Evolutionary conservation across 306 rosid genomes (phyloP).

Genomic region (Pyrus pyrifolia): DNA sequence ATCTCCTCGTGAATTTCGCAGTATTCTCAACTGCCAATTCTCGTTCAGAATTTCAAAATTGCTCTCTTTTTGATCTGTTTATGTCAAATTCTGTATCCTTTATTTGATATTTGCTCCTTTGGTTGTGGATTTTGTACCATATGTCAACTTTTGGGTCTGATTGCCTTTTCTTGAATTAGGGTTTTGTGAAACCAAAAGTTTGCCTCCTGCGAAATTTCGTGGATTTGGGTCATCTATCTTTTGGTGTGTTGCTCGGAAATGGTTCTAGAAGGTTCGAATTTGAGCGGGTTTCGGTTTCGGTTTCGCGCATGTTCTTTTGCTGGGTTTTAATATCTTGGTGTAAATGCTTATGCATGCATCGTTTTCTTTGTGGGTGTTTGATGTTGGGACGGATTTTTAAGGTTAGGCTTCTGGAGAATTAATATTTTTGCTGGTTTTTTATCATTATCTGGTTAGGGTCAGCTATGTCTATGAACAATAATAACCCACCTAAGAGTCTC

Average conservation of each 20-base stretch:
- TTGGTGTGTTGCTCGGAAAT: neutral
- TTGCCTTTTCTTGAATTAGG: slow-evolving; percentile 11
- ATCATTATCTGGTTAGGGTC: slow-evolving; percentile 26
- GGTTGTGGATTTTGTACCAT: neutral
- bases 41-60: neutral
- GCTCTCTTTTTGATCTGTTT: neutral
- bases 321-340: slow-evolving; percentile 8
- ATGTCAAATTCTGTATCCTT: neutral
- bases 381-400: neutral
- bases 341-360: neutral
- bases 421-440: slow-evolving; percentile 25
- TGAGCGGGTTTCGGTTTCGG: neutral
- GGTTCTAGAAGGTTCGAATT: slow-evolving; percentile 3
- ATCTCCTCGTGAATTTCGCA: neutral
- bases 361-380: neutral
- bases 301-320: neutral
- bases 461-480: slow-evolving; percentile 87
- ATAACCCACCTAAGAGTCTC: slow-evolving; percentile 69
- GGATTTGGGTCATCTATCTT: slow-evolving; percentile 1
- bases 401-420: slow-evolving; percentile 17
- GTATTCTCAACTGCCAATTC: neutral
- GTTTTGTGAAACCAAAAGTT: slow-evolving; percentile 1
- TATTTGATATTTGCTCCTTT: neutral
- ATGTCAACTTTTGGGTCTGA: neutral
- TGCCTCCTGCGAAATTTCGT: neutral